phyloP scores from a whole-genome alignment of 805 yeast genomes.

The Ogataea pilisensis region DNA sequence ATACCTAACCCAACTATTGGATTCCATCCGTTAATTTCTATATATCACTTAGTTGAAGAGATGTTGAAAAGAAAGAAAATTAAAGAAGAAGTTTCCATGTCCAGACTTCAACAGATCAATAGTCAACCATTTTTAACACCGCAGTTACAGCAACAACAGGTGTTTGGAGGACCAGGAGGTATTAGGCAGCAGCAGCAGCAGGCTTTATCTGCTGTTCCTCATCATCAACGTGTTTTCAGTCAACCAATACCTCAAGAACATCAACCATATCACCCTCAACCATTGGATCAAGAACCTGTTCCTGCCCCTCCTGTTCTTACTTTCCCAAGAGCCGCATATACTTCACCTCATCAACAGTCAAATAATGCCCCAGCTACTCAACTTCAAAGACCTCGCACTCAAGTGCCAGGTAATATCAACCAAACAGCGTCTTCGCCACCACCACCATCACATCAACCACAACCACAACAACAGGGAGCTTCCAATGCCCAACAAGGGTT shows the following conservation, averaged over 20 bases:
- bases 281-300: conserved; percentile 36
- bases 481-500: conserved; percentile 16
- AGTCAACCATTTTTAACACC: conserved; percentile 13
- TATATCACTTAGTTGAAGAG: conserved; percentile 83
- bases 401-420: conserved; percentile 9
- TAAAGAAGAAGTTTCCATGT: conserved; percentile 44
- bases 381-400: conserved; percentile 16
- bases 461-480: conserved; percentile 11
- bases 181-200: conserved; percentile 8
- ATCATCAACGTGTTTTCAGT: conserved; percentile 22
- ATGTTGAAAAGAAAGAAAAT: conserved; percentile 67
- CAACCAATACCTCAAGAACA: conserved; percentile 24
- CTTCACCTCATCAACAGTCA: conserved; percentile 31
- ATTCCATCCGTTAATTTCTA: conserved; percentile 83
- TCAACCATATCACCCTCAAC: conserved; percentile 29
- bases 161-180: conserved; percentile 13
- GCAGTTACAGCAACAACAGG: conserved; percentile 12
- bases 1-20: conserved; percentile 78
- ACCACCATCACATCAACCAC: conserved; percentile 17
- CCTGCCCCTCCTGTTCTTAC: conserved; percentile 27
- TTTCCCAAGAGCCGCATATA: conserved; percentile 41
- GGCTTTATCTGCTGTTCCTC: conserved; percentile 11
- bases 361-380: conserved; percentile 19
- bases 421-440: conserved; percentile 4
- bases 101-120: conserved; percentile 15